phyloP scores from a whole-genome alignment of 139 green algal genomes.

The Coelastrella sp. region DNA sequence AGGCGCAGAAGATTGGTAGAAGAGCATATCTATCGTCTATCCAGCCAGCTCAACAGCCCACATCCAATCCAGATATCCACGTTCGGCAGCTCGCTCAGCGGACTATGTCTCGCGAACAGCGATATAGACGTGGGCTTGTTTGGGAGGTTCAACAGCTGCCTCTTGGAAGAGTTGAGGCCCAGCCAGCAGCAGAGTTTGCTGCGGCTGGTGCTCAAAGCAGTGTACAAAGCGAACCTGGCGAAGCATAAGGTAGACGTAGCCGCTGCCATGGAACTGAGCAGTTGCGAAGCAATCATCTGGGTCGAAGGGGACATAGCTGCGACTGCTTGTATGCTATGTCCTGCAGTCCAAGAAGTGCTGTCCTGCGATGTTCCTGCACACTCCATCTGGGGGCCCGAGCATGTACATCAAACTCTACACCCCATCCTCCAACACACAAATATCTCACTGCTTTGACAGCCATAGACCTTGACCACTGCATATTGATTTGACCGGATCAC shows the following conservation, averaged over 20 bases:
- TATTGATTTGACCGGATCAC: background rate
- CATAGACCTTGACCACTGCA: background rate
- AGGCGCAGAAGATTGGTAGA: background rate
- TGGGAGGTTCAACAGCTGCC: background rate
- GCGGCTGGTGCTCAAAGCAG: background rate
- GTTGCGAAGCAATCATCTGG: too few species aligned
- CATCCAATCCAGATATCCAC: constrained; percentile 7
- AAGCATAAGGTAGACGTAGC: background rate
- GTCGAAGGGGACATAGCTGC: too few species aligned
- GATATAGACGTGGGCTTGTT: constrained; percentile 39
- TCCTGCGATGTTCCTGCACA: too few species aligned
- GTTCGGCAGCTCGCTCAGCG: constrained; percentile 15
- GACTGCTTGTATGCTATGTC: too few species aligned
- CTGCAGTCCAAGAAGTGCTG: too few species aligned
- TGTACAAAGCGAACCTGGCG: background rate
- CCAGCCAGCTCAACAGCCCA: background rate
- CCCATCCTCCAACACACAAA: too few species aligned
- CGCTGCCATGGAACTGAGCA: too few species aligned
- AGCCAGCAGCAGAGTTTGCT: constrained; percentile 5
- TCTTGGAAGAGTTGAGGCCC: background rate
- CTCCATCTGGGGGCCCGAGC: too few species aligned
- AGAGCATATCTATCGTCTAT: background rate
- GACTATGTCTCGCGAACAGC: constrained; percentile 26
- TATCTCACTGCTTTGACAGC: too few species aligned
- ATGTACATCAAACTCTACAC: too few species aligned